These are phyloP conservation scores for Syzygium grande DNA, from an alignment of 345 rosid species.

Conservation along the genomic window DNA sequence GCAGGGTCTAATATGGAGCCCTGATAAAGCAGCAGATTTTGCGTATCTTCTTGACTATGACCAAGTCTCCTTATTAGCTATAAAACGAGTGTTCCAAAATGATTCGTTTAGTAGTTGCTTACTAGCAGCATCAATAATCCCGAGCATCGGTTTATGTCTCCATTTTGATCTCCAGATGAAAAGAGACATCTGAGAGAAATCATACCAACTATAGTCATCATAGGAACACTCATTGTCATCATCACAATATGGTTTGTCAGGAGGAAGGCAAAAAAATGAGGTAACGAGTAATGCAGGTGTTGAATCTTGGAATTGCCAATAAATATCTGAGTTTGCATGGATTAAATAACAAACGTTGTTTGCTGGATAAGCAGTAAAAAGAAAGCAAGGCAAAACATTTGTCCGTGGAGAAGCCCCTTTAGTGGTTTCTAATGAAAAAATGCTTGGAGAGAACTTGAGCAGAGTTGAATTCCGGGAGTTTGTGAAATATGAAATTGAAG, in stretches of 20 bases:
- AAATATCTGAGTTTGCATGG: background rate
- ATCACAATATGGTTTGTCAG: background rate
- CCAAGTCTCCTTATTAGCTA: background rate
- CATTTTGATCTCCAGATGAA: background rate
- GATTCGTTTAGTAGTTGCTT: background rate
- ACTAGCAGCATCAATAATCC: background rate
- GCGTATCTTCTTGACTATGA: background rate
- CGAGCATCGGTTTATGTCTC: background rate
- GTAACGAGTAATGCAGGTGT: background rate
- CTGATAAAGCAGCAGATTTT: background rate
- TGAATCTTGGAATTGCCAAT: background rate
- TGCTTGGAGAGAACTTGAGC: background rate
- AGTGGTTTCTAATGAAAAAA: background rate
- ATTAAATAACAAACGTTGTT: background rate
- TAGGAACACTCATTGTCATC: background rate
- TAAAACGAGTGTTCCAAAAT: background rate
- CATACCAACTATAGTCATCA: background rate
- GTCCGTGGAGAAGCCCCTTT: background rate
- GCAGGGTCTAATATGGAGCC: background rate
- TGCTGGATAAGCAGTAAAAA: background rate
- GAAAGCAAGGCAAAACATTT: background rate
- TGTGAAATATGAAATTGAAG: constrained; percentile 23
- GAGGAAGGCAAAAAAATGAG: background rate
- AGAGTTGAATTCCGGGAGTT: constrained; percentile 8
- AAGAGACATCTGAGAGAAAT: background rate